A percentile compares a stretch with the other conserved stretches of the same genome.
Conservation (phyloP, 768 basidiomycete species). For the Suillus spraguei region DNA sequence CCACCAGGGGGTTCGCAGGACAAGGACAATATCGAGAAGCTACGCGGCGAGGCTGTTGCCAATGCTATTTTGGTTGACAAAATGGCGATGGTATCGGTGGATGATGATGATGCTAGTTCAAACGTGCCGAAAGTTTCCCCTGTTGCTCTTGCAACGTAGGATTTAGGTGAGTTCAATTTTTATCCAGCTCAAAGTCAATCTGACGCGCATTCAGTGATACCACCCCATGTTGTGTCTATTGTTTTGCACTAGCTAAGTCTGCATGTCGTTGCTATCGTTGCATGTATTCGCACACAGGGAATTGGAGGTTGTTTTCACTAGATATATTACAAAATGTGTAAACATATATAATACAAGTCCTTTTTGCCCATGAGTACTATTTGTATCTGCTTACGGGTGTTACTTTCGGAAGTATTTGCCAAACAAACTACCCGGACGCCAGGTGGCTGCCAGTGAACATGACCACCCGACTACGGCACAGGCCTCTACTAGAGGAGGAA, state of each 20-base stretch:
- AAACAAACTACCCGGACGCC: constrained; percentile 46
- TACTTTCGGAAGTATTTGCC: constrained; percentile 35
- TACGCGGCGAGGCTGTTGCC: constrained; percentile 37
- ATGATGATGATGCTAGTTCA: constrained; percentile 26
- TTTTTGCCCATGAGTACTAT: constrained; percentile 15
- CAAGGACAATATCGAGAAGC: constrained; percentile 34
- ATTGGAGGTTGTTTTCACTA: constrained; percentile 28
- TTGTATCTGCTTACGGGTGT: constrained; percentile 20
- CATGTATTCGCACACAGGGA: constrained; percentile 24
- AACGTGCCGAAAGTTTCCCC: constrained; percentile 18
- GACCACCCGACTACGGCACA: constrained; percentile 62
- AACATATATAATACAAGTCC: constrained; percentile 37
- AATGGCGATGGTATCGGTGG: constrained; percentile 39
- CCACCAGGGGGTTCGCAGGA: constrained; percentile 21
- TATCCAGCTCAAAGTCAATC: constrained; percentile 12
- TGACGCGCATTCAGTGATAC: constrained; percentile 13
- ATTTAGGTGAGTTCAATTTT: constrained; percentile 20
- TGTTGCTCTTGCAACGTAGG: constrained; percentile 30
- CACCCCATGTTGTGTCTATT: constrained; percentile 12
- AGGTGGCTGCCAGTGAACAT: constrained; percentile 41
- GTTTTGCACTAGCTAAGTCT: constrained; percentile 28
- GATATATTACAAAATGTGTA: constrained; percentile 41
- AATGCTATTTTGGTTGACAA: constrained; percentile 40
- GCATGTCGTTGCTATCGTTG: constrained; percentile 31
- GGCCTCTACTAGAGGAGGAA: constrained; percentile 73